These are phyloP conservation scores for Camillea tinctor DNA, from an alignment of 2,329 filamentous ascomycete genomes.

Conservation along the genomic window DNA sequence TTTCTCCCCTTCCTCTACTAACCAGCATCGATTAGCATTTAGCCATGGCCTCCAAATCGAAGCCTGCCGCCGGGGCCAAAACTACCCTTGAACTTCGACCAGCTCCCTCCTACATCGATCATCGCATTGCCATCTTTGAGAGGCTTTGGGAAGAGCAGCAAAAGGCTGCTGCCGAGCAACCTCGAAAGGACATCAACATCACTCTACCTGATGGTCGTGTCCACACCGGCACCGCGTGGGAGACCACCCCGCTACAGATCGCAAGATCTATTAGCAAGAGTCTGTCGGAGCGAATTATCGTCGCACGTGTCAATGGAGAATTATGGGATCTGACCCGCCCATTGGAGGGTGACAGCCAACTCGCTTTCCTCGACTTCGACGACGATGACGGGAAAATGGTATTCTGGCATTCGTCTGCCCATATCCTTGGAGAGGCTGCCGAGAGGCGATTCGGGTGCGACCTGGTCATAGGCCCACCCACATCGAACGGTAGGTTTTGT, in stretches of 20 bases:
- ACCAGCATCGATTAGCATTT: not conserved
- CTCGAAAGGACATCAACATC: conserved; percentile 71
- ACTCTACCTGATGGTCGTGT: conserved; percentile 71
- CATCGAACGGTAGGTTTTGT: conserved; percentile 34
- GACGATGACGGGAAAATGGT: conserved; percentile 78
- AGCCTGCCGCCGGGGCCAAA: conserved; percentile 7
- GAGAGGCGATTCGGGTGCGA: conserved; percentile 89
- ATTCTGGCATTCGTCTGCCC: conserved; percentile 96
- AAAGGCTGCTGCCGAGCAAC: conserved; percentile 51
- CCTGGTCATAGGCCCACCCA: conserved; percentile 90
- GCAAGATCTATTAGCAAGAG: conserved; percentile 80
- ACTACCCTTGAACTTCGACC: conserved; percentile 16
- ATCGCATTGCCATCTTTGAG: conserved; percentile 52
- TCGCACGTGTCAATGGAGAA: conserved; percentile 78
- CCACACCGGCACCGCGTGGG: conserved; percentile 78
- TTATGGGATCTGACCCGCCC: conserved; percentile 94
- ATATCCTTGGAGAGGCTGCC: conserved; percentile 91
- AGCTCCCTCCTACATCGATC: conserved; percentile 66
- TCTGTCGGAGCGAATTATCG: conserved; percentile 80
- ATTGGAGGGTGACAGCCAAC: conserved; percentile 80
- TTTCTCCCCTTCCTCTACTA: not conserved
- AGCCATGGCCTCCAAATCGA: conserved; percentile 17
- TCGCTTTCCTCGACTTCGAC: conserved; percentile 82
- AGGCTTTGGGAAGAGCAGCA: conserved; percentile 33
- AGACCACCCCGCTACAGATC: conserved; percentile 82